Conservation (phyloP, 495 filamentous ascomycete genomes). For the Talaromyces liani region DNA sequence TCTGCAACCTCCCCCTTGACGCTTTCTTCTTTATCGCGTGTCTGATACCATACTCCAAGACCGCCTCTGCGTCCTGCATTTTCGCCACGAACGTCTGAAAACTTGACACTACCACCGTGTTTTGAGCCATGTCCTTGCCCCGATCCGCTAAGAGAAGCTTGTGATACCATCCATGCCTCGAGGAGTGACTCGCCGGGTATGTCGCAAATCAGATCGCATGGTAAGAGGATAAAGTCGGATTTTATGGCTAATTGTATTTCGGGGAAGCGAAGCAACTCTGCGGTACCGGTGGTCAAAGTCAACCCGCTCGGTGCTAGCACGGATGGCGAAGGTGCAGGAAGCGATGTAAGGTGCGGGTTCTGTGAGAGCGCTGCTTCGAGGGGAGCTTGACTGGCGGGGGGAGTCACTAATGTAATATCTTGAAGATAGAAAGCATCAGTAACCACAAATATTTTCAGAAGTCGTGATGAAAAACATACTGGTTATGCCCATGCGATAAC, state of each 20-base stretch:
- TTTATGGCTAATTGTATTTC: constrained; percentile 65
- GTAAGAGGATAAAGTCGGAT: constrained; percentile 81
- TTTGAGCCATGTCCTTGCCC: constrained; percentile 17
- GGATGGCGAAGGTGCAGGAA: constrained; percentile 66
- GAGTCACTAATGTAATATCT: constrained; percentile 82
- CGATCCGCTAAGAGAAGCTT: constrained; percentile 54
- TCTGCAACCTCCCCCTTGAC: constrained; percentile 89
- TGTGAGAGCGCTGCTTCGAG: constrained; percentile 73
- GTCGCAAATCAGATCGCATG: constrained; percentile 92
- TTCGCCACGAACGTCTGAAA: constrained; percentile 41
- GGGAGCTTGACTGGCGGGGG: constrained; percentile 61
- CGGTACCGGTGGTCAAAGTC: constrained; percentile 74
- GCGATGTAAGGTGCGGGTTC: constrained; percentile 77
- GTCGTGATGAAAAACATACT: constrained; percentile 36
- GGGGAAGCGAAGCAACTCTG: constrained; percentile 76
- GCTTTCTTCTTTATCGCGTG: constrained; percentile 58
- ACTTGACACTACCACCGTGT: constrained; percentile 23
- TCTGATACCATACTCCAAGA: constrained; percentile 82
- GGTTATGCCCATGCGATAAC: constrained; percentile 75
- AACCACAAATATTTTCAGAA: too few relatives aligned
- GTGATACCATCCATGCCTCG: constrained; percentile 87
- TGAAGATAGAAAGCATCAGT: neutral
- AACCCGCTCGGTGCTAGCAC: constrained; percentile 67
- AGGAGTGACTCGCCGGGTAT: constrained; percentile 71
- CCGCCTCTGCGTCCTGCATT: constrained; percentile 61